These are phyloP conservation scores for Cymbomonas tetramitiformis DNA, from an alignment of 139 green algal genomes.

Conservation along the genomic window DNA sequence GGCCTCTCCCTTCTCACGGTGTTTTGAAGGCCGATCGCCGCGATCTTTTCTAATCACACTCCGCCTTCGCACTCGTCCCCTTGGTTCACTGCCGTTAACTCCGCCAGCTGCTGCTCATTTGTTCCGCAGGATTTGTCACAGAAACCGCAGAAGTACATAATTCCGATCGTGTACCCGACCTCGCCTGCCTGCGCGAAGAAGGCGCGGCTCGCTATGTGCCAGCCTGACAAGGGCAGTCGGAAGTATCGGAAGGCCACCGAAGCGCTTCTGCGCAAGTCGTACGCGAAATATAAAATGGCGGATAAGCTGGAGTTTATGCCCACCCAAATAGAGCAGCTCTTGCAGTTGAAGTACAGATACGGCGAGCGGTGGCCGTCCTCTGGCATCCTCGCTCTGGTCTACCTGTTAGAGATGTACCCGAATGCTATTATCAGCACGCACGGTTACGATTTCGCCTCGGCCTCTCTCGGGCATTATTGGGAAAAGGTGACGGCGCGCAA, in stretches of 20 bases:
- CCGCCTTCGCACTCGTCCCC: too few species aligned
- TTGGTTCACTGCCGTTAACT: too few species aligned
- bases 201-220: too few species aligned
- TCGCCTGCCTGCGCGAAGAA: neutral
- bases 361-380: neutral
- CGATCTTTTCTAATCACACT: too few species aligned
- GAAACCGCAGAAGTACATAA: neutral
- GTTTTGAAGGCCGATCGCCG: too few species aligned
- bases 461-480: neutral
- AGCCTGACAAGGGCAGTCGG: neutral
- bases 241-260: neutral
- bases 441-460: neutral
- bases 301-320: neutral
- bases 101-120: too few species aligned
- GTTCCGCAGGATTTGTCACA: too few species aligned
- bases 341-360: neutral
- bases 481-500: constrained; percentile 3
- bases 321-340: neutral
- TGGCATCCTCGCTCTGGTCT: neutral
- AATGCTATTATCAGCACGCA: neutral
- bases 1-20: too few species aligned
- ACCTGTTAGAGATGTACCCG: neutral
- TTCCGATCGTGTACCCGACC: neutral
- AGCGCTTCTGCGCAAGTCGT: neutral
- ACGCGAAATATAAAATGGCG: neutral